Evolutionary conservation across 768 basidiomycete species (phyloP), one percentile per base, ranked within the genome.

Genomic region (Aureoboletus auriporus): DNA sequence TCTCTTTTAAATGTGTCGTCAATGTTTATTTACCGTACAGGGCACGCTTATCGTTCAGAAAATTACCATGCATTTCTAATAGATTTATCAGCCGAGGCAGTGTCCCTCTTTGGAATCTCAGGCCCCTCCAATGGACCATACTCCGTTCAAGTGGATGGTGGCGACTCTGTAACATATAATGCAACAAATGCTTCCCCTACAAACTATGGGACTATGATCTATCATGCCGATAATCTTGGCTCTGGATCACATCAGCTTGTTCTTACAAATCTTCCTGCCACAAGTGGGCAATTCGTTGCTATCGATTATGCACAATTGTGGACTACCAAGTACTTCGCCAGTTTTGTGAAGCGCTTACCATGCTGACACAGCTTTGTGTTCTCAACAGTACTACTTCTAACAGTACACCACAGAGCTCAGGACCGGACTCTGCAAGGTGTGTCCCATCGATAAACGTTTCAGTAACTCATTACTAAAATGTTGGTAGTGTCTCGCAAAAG

Each of bases 71-170:
- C 14, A 31, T 33, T 27, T 34, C 37, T 52, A 6, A 49, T 17
- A 13, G 9, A 14, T n/a, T 13, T 27, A 20, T 23, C 35, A 72
- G 77, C 75, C 37, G 71, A 72, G 49, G 73, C 69, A 11, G 67
- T 79, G n/a, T 71, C 70, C 1, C 42, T 78, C 8, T 77, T 71
- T 43, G 74, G 77, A 14, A 65, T 76, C 9, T 65, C 72, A 1
- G 66, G 71, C 16, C 69, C 71, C 16, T 47, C 52, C 4, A 65
- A 64, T 29, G 62, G 69, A 17, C 59, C 61, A 5, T 75, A 72
- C 48, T 54, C 59, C 0, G 68, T 70, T 17, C 61, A 69, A 48
- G 27, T 75, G 39, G 71, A 74, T 39, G 63, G 63, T 16, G 67
- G 57, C 5, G 26, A 52, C 5, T 28, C 52, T 2, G 39, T 36